Evolutionary conservation across 495 filamentous ascomycete species (phyloP), one percentile per base, ranked within the genome.

Genomic region (Glarea lozoyensis): DNA sequence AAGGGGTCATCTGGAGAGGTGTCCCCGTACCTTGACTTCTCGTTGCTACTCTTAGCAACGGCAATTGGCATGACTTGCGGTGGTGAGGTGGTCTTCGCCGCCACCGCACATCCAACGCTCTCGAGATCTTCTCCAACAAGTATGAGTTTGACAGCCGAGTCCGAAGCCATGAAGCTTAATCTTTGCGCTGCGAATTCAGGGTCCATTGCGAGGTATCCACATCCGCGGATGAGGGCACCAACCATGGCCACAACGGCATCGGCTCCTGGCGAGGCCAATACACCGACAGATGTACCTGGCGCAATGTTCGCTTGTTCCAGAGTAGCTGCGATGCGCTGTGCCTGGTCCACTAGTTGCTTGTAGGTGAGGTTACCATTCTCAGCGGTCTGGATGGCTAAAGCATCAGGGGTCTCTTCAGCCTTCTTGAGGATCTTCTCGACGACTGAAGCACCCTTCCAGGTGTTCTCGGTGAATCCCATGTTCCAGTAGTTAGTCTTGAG

Each of bases 81-180:
- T 30, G 44, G 42, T 32, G 51, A 38, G 18, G 34, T 13, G 3
- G 32, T 45, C 3, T 41, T 41, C 10, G 17, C 32, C 3, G 23
- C 42, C 10, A 51, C 40, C 12, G 10, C 27, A 3, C 37, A 27
- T 29, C 22, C 32, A 4, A 46, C 13, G 11, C 46, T 37, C 3
- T 44, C 36, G n/a, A 53, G 29, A 9, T 37, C 50, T 11, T 40
- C 21, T 10, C 44, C 45, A n/a, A 50, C 37, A 1, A 55, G 38
- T 1, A 54, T 19, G 33, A 55, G 35, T 18, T 45, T 39, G 31
- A 47, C 37, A 9, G 29, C 37, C 17, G 52, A 30, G 22, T 56
- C 50, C 10, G 39, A 30, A 10, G 42, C 48, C 56, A 59, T 59
- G 40, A 49, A 53, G 10, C 31, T 27, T 4, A 59, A 48, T 6